Conservation (phyloP, 306 rosid genomes). For the Sesbania bispinosa region DNA sequence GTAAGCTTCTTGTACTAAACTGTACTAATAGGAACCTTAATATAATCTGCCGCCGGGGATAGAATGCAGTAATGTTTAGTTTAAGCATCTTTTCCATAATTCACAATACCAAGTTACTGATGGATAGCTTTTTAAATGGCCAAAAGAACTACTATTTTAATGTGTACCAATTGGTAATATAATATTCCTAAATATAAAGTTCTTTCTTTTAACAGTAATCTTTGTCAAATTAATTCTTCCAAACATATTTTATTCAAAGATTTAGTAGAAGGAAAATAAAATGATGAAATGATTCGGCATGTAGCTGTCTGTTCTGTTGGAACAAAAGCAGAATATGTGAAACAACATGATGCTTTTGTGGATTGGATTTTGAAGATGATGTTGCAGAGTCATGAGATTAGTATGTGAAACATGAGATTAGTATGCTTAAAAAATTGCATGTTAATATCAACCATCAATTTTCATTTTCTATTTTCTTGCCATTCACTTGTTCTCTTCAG, state of each 20-base stretch:
- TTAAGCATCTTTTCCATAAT: background rate
- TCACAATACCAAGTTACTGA: background rate
- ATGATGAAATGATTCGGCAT: background rate
- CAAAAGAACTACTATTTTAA: background rate
- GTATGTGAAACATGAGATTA: background rate
- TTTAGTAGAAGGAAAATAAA: background rate
- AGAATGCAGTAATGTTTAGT: no score
- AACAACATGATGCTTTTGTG: background rate
- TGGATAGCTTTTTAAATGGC: background rate
- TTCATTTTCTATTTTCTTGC: background rate
- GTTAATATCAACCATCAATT: background rate
- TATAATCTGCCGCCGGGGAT: no score
- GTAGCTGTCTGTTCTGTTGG: no score
- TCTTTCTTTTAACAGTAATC: background rate
- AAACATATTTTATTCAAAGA: background rate
- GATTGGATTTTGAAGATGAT: background rate
- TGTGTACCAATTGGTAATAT: background rate
- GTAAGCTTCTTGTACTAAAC: conserved; percentile 40
- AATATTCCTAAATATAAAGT: background rate
- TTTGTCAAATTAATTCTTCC: background rate
- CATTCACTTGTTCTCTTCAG: conserved; percentile 29
- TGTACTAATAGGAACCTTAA: no score
- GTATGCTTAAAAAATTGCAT: background rate
- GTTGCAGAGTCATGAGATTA: background rate
- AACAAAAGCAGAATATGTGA: background rate